Base-by-base conservation (phyloP, 805 yeast species). In the Sugiyamaella boreocaroliniensis region DNA sequence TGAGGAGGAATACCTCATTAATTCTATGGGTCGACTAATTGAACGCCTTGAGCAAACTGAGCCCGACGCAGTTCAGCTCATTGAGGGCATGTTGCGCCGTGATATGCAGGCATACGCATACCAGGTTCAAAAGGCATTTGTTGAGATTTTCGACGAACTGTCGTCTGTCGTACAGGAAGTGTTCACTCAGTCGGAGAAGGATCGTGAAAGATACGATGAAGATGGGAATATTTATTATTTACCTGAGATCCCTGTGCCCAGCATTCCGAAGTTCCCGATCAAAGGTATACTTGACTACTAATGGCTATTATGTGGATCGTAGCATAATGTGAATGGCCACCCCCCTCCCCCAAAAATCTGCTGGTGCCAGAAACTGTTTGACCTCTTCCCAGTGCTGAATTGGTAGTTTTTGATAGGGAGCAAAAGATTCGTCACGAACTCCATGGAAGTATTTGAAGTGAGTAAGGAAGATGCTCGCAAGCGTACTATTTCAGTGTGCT, bases 1-100 rank as follows among this genome's bases (percentile, higher is more conserved):
- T 64, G 99, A 93, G 68, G 99, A 93, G 67, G 98, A 93, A 67
- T 93, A 93, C 68, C 78, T 93, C 52, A 83, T 93, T 47, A 81
- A 80, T 60, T 90, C 97, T 2, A 82, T 88, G 54, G 93, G 96
- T 3, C 81, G 99, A 65, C 76, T 93, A 66, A 70, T 89, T 34
- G 97, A 89, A 51, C 80, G 99, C 61, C 70, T 93, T 53, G 78
- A 80, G 45, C 82, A 79, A 58, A 85, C 96, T 0, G 78, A 80
- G 59, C 74, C 80, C 0, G 99, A 93, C 62, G 90, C 93, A 1
- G 62, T 77, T 18, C 77, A 77, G 56, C 75, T 93, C 56, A 78
- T 89, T 41, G 92, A 85, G 58, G 92, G 85, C 0, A 74, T 93
- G 56, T 65, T 86, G 22, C 80, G 96, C 67, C 77, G 95, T 63